Percentiles rank a stretch among this genome's conserved stretches.
These are phyloP conservation scores for Stentor roeselii DNA, from an alignment of 73 alveolate species.

Conservation along the genomic window DNA sequence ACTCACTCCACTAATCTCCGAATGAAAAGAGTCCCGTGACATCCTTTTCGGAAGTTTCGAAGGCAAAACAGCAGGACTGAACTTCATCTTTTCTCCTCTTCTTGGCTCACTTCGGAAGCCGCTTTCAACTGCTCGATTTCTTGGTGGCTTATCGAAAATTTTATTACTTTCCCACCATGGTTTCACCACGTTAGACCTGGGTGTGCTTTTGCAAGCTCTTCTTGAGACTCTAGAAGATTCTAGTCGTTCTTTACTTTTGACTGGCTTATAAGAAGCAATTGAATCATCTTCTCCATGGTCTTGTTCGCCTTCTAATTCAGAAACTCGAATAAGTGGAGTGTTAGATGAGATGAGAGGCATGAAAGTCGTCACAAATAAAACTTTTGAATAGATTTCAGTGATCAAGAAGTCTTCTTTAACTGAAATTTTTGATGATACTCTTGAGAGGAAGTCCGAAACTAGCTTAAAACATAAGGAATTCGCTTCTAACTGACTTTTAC, in stretches of 20 bases:
- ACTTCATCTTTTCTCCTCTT: no score
- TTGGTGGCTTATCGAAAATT: background rate
- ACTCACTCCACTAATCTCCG: background rate
- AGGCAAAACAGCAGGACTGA: background rate
- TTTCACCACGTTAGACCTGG: background rate
- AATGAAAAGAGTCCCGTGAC: background rate
- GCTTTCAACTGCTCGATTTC: background rate
- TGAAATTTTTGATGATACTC: background rate
- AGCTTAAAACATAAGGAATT: background rate
- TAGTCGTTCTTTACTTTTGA: background rate
- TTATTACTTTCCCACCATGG: constrained; percentile 24
- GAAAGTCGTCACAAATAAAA: background rate
- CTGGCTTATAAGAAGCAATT: background rate
- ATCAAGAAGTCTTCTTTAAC: background rate
- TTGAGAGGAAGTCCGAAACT: background rate
- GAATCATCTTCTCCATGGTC: background rate
- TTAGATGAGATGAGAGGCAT: constrained; percentile 12
- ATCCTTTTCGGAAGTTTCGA: background rate
- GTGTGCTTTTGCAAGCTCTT: constrained; percentile 9
- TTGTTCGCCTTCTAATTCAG: background rate
- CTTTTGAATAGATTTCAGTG: background rate
- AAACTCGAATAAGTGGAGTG: background rate
- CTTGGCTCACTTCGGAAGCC: background rate
- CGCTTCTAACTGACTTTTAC: background rate
- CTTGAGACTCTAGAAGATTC: constrained; percentile 16